These are phyloP conservation scores for Xylaria sp. DNA, from an alignment of 2,329 filamentous ascomycete genomes.

Conservation along the genomic window DNA sequence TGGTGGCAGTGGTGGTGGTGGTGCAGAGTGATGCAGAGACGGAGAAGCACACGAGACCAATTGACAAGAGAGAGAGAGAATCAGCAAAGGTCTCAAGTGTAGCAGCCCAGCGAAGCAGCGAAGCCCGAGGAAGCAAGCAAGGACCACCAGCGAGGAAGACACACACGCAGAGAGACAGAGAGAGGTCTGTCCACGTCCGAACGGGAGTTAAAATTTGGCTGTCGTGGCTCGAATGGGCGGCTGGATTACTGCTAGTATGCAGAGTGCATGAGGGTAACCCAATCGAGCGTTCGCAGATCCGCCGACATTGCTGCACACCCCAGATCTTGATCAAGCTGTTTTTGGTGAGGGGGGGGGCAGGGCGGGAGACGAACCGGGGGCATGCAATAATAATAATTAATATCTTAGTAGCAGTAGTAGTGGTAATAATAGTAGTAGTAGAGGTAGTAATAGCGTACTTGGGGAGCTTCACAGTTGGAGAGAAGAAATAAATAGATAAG, in stretches of 20 bases:
- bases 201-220: conserved; percentile 39
- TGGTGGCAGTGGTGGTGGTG: conserved; percentile 26
- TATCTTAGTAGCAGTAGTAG: no score
- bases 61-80: conserved; percentile 33
- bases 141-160: no score
- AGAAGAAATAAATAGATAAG: background rate
- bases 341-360: conserved; percentile 20
- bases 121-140: conserved; percentile 31
- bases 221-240: conserved; percentile 47
- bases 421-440: no score
- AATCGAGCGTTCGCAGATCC: conserved; percentile 44
- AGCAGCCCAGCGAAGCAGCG: conserved; percentile 41
- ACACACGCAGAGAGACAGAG: no score
- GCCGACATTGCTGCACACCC: conserved; percentile 34
- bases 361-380: conserved; percentile 8
- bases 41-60: conserved; percentile 33
- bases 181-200: conserved; percentile 44
- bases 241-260: conserved; percentile 42
- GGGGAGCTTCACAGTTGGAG: no score
- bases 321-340: conserved; percentile 26
- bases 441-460: no score
- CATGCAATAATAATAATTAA: background rate
- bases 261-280: conserved; percentile 44
- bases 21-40: conserved; percentile 23
- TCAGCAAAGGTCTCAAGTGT: conserved; percentile 34